These are phyloP conservation scores for Rhodotorula paludigena DNA, from an alignment of 768 basidiomycete species.

Conservation along the genomic window DNA sequence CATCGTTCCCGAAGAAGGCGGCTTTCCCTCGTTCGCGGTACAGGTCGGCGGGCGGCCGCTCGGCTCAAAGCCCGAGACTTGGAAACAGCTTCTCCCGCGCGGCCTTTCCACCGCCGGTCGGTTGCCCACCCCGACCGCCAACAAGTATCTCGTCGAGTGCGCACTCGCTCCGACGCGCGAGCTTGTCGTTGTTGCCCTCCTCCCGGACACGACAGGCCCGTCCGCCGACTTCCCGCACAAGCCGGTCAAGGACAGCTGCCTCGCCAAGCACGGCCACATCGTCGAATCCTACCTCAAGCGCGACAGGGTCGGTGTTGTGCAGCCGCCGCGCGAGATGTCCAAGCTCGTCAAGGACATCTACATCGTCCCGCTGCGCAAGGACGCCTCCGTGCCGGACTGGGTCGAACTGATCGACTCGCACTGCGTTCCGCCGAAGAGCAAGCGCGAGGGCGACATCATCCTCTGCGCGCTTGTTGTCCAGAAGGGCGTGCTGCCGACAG, in stretches of 20 bases:
- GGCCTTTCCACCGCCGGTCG: constrained; percentile 75
- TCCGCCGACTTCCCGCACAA: constrained; percentile 23
- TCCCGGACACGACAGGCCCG: constrained; percentile 57
- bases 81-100: constrained; percentile 71
- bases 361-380: constrained; percentile 67
- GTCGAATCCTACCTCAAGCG: constrained; percentile 30
- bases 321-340: constrained; percentile 43
- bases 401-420: constrained; percentile 76
- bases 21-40: constrained; percentile 59
- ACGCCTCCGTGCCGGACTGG: constrained; percentile 70
- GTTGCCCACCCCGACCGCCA: constrained; percentile 68
- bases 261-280: constrained; percentile 34
- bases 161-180: constrained; percentile 72
- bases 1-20: constrained; percentile 54
- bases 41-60: constrained; percentile 73
- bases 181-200: constrained; percentile 69
- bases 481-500: constrained; percentile 51
- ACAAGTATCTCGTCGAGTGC: constrained; percentile 72
- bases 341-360: constrained; percentile 81
- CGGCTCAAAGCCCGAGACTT: constrained; percentile 58
- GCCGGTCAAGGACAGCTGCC: constrained; percentile 19
- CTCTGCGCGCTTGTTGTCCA: constrained; percentile 79
- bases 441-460: constrained; percentile 62
- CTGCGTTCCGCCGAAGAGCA: constrained; percentile 56
- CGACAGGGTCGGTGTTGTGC: constrained; percentile 40